phyloP scores from a whole-genome alignment of 805 yeast genomes.

The Martiniozyma abietophila region DNA sequence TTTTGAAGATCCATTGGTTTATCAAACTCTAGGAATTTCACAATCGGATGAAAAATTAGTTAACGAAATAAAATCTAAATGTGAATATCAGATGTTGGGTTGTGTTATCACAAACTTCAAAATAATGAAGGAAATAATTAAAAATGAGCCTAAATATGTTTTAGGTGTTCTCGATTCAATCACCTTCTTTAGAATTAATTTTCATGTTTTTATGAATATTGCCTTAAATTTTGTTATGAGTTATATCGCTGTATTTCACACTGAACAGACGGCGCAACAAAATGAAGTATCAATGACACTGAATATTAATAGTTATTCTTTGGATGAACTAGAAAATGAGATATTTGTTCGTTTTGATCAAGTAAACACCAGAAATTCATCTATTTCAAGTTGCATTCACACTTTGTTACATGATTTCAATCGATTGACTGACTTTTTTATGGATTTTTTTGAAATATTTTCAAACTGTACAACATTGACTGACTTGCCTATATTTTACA shows the following conservation, averaged over 20 bases:
- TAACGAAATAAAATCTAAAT: not conserved
- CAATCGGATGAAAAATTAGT: no score
- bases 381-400: not conserved
- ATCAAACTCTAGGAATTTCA: no score
- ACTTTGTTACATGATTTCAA: conserved; percentile 1
- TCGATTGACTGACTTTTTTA: conserved; percentile 2
- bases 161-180: not conserved
- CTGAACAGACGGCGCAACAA: not conserved
- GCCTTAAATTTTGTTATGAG: conserved; percentile 3
- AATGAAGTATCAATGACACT: not conserved
- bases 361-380: not conserved
- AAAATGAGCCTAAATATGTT: not conserved
- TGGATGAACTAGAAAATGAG: not conserved
- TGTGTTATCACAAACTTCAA: conserved; percentile 1
- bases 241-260: not conserved
- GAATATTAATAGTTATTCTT: not conserved
- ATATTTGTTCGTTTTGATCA: not conserved
- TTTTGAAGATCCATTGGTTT: no score
- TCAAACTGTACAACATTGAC: conserved; percentile 4
- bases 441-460: conserved; percentile 11
- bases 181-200: not conserved
- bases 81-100: conserved; percentile 2
- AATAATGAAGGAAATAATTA: conserved; percentile 2
- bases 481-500: conserved; percentile 14
- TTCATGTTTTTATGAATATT: not conserved